These are phyloP conservation scores for Calophaca sinica DNA, from an alignment of 306 rosid genomes.

Conservation along the genomic window DNA sequence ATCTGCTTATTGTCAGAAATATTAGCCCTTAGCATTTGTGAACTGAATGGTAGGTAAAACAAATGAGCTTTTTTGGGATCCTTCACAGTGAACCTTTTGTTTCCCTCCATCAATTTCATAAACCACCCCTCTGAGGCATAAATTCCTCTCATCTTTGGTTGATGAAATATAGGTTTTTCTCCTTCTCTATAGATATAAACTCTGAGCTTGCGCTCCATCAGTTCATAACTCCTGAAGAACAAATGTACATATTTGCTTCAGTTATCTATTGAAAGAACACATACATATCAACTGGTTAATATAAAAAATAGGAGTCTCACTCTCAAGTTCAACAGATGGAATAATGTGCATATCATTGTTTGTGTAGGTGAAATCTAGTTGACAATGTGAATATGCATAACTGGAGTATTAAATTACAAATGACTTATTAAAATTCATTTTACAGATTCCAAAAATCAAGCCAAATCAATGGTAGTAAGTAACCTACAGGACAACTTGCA, in stretches of 20 bases:
- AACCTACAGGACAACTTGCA: not conserved
- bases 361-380: too few species aligned
- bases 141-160: conserved; percentile 73
- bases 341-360: too few species aligned
- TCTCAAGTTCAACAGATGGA: too few species aligned
- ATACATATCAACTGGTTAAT: too few species aligned
- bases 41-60: conserved; percentile 82
- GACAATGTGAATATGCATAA: too few species aligned
- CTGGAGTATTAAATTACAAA: too few species aligned
- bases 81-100: conserved; percentile 60
- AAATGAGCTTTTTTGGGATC: conserved; percentile 80
- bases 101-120: conserved; percentile 78
- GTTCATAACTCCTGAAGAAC: conserved; percentile 75
- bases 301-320: too few species aligned
- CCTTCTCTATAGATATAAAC: conserved; percentile 83
- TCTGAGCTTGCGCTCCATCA: conserved; percentile 78
- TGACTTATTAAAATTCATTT: too few species aligned
- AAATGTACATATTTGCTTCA: conserved; percentile 5
- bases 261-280: conserved; percentile 1
- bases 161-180: conserved; percentile 77
- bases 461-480: not conserved
- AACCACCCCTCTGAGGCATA: conserved; percentile 97
- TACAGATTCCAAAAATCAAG: not conserved
- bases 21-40: conserved; percentile 31
- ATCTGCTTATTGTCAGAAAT: too few species aligned